Percentiles rank a stretch among this genome's conserved stretches.
phyloP scores from a whole-genome alignment of 495 filamentous ascomycete species.

The Tricharina praecox region DNA sequence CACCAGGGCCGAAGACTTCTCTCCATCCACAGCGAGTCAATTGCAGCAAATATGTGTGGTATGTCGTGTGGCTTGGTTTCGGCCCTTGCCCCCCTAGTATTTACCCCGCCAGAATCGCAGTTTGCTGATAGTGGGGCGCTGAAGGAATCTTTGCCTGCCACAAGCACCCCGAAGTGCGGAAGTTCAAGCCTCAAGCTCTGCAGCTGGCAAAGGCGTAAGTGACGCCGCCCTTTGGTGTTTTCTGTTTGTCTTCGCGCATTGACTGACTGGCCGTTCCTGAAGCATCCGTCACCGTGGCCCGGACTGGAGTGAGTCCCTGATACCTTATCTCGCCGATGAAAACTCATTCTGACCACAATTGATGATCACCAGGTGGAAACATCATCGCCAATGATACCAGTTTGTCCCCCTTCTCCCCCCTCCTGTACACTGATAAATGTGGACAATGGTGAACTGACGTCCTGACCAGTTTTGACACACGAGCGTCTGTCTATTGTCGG shows the following conservation, averaged over 20 bases:
- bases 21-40: neutral
- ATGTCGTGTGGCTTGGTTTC: no score
- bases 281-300: constrained; percentile 86
- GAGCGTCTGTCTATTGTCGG: constrained; percentile 95
- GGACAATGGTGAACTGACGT: constrained; percentile 12
- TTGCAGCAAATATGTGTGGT: constrained; percentile 22
- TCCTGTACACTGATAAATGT: neutral
- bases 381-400: constrained; percentile 76
- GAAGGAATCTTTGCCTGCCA: constrained; percentile 89
- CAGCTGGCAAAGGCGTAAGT: constrained; percentile 89
- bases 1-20: neutral
- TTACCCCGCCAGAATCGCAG: constrained; percentile 1
- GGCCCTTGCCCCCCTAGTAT: constrained; percentile 7
- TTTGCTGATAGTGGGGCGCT: constrained; percentile 1
- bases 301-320: constrained; percentile 74
- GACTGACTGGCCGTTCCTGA: constrained; percentile 29
- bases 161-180: constrained; percentile 87
- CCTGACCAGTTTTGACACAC: constrained; percentile 67
- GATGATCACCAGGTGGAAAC: constrained; percentile 52
- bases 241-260: constrained; percentile 10
- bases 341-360: neutral
- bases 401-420: constrained; percentile 31
- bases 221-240: constrained; percentile 8
- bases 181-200: constrained; percentile 93
- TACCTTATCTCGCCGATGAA: constrained; percentile 2